phyloP scores from a whole-genome alignment of 176 grass and related monocot species.

The Bonia amplexicaulis region DNA sequence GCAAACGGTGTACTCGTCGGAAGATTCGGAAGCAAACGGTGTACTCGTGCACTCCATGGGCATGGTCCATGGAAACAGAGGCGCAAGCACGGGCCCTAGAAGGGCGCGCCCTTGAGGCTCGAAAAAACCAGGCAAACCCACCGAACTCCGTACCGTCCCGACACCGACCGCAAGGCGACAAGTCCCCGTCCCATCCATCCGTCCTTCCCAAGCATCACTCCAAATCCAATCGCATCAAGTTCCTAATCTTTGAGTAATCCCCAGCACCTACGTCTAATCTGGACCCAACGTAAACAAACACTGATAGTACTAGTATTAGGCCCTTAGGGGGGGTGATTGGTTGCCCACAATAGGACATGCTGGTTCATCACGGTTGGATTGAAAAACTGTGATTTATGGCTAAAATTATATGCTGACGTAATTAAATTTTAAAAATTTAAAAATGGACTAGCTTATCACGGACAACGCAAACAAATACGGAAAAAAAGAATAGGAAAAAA shows the following conservation, averaged over 20 bases:
- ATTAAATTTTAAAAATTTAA: too few relatives aligned
- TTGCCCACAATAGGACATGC: neutral
- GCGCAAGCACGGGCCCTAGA: neutral
- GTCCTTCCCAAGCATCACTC: neutral
- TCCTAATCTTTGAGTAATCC: neutral
- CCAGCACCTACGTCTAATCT: neutral
- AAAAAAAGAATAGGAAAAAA: too few relatives aligned
- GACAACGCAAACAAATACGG: too few relatives aligned
- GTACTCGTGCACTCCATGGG: neutral
- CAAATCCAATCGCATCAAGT: neutral
- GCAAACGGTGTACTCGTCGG: too few relatives aligned
- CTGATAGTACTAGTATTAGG: neutral
- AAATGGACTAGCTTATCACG: too few relatives aligned
- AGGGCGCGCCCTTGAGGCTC: neutral
- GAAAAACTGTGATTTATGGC: too few relatives aligned
- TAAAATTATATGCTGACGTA: too few relatives aligned
- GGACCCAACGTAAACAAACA: neutral
- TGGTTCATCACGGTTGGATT: too few relatives aligned
- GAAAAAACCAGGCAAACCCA: neutral
- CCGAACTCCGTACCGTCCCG: slow-evolving; percentile 21
- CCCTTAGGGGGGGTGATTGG: neutral
- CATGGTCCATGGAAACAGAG: neutral
- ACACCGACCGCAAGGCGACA: slow-evolving; percentile 43
- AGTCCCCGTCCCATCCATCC: neutral
- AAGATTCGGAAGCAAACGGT: too few relatives aligned